phyloP scores from a whole-genome alignment of 2,329 filamentous ascomycete genomes.

The Epichloe gansuensis region DNA sequence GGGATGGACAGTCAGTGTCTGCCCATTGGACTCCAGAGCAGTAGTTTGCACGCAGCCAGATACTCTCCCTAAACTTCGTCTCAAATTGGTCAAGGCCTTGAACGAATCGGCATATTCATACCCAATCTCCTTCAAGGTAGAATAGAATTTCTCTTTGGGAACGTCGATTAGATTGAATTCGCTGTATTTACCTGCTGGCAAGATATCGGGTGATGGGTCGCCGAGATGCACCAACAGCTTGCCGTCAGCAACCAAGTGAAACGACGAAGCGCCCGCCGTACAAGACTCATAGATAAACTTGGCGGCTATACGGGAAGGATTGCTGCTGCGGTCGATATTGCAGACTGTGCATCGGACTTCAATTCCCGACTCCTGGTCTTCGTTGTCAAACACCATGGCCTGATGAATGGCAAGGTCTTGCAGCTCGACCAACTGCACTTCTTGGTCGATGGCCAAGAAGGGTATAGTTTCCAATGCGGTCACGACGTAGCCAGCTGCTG shows the following conservation, averaged over 20 bases:
- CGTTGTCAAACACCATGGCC: background rate
- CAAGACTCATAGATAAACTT: background rate
- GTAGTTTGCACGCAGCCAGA: background rate
- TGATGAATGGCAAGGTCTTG: background rate
- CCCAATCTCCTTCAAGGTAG: background rate
- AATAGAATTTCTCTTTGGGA: background rate
- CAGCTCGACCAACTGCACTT: background rate
- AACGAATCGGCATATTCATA: background rate
- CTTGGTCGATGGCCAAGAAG: background rate
- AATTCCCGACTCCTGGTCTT: background rate
- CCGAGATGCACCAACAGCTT: background rate
- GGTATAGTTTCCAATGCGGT: conserved; percentile 14
- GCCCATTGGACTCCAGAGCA: background rate
- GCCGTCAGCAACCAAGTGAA: background rate
- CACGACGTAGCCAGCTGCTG: conserved; percentile 22
- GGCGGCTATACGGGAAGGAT: background rate
- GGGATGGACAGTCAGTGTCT: conserved; percentile 19
- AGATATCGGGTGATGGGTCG: background rate
- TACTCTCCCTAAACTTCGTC: background rate
- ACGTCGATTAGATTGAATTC: background rate
- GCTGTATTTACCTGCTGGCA: background rate
- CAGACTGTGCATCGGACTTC: background rate
- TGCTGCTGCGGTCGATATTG: background rate
- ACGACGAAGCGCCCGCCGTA: background rate
- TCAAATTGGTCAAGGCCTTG: background rate